phyloP scores from a whole-genome alignment of 805 yeast species.

The Saccharomyces paradoxus region DNA sequence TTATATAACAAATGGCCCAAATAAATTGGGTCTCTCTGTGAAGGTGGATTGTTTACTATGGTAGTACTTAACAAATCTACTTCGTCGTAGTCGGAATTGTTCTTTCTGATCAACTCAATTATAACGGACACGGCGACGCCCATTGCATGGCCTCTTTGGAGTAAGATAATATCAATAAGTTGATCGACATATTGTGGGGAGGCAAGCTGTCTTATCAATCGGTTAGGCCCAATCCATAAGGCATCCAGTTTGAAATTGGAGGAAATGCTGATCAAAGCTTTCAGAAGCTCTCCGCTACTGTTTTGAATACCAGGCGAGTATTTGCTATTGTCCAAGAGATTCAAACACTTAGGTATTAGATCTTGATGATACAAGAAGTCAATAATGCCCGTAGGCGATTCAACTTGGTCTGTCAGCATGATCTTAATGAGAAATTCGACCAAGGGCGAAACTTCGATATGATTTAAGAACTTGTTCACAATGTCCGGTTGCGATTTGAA shows the following conservation, averaged over 20 bases:
- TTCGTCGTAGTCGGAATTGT: conserved; percentile 88
- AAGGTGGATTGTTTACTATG: conserved; percentile 78
- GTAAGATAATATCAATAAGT: conserved; percentile 62
- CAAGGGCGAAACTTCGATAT: conserved; percentile 78
- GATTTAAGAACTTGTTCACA: conserved; percentile 53
- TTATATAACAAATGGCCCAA: conserved; percentile 73
- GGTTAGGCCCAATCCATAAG: conserved; percentile 89
- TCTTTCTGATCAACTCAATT: conserved; percentile 86
- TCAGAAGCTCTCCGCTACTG: conserved; percentile 86
- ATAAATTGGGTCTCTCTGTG: conserved; percentile 81
- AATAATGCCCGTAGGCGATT: conserved; percentile 77
- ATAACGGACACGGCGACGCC: conserved; percentile 87
- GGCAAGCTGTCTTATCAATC: conserved; percentile 76
- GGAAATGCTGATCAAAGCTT: conserved; percentile 89
- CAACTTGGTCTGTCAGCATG: conserved; percentile 83
- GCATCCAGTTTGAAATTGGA: conserved; percentile 42
- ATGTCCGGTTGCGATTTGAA: conserved; percentile 44
- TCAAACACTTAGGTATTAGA: conserved; percentile 60
- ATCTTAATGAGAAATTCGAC: conserved; percentile 84
- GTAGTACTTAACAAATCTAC: conserved; percentile 72
- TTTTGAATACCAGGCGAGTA: conserved; percentile 61
- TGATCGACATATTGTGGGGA: conserved; percentile 52
- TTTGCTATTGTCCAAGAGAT: conserved; percentile 50
- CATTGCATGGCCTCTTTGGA: conserved; percentile 66
- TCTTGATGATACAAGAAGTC: conserved; percentile 63